Evolutionary conservation across 257 asterid species (phyloP).

Genomic region (Lantana camara): DNA sequence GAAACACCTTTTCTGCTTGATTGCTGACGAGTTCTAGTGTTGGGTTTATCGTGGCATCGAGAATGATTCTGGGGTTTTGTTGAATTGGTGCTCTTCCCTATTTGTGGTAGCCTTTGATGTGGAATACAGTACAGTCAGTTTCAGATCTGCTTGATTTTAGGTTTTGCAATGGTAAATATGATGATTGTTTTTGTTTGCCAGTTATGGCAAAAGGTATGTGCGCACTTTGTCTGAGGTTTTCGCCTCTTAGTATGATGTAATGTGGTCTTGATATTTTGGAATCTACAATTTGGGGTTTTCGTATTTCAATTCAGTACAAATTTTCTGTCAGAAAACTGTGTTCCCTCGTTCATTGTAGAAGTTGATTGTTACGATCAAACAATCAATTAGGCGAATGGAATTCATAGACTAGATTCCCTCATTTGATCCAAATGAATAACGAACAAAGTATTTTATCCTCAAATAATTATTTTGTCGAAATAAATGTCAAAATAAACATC

Average conservation of each 20-base stretch:
- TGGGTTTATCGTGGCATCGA: neutral
- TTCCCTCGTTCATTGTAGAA: neutral
- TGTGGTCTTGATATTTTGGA: neutral
- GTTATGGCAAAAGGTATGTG: slow-evolving; percentile 3
- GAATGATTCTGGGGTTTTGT: slow-evolving; percentile 19
- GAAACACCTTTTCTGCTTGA: neutral
- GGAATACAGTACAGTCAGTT: slow-evolving; percentile 1
- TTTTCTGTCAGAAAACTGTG: neutral
- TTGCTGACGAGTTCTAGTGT: slow-evolving; percentile 2
- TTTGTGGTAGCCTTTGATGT: neutral
- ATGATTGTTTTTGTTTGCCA: neutral
- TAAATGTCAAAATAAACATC: neutral
- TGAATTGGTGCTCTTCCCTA: neutral
- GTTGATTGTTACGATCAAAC: neutral
- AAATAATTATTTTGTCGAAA: neutral
- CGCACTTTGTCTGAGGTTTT: neutral
- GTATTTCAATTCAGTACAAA: neutral
- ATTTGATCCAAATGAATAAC: neutral
- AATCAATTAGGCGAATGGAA: neutral
- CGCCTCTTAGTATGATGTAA: neutral
- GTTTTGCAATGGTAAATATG: neutral
- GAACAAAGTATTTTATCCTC: neutral
- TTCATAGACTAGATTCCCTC: neutral
- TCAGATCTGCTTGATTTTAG: neutral
- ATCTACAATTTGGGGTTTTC: neutral